phyloP scores from a whole-genome alignment of 2,329 filamentous ascomycete genomes.

The Aspergillus clavatus region DNA sequence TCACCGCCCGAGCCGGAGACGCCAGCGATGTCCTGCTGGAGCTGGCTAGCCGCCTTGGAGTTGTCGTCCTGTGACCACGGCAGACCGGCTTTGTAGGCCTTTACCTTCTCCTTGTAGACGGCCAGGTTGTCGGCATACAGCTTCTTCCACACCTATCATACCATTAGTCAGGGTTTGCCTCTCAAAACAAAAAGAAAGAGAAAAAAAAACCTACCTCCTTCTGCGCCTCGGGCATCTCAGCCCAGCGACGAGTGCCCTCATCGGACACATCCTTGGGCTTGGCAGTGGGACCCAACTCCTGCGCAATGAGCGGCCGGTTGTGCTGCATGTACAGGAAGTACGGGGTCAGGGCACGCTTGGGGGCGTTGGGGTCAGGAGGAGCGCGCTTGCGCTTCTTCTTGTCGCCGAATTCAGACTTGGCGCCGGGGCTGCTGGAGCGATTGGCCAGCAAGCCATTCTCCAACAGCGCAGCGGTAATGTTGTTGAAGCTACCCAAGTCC shows the following conservation, averaged over 20 bases:
- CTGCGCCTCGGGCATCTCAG: constrained; percentile 66
- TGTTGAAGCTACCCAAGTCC: constrained; percentile 45
- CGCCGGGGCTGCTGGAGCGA: constrained; percentile 34
- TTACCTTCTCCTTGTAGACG: constrained; percentile 52
- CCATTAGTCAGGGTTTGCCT: constrained; percentile 6
- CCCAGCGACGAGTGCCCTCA: constrained; percentile 83
- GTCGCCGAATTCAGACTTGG: constrained; percentile 50
- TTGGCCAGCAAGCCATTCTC: constrained; percentile 42
- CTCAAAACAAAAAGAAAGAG: neutral
- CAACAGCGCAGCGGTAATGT: constrained; percentile 40
- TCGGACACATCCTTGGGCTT: constrained; percentile 83
- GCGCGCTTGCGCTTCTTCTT: constrained; percentile 90
- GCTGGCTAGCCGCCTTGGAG: constrained; percentile 39
- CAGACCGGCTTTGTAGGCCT: constrained; percentile 52
- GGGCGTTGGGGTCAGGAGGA: constrained; percentile 83
- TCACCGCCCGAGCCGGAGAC: constrained; percentile 30
- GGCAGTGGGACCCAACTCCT: constrained; percentile 67
- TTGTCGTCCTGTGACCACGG: constrained; percentile 42
- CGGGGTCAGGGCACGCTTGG: constrained; percentile 87
- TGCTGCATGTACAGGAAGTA: constrained; percentile 95
- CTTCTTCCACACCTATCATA: constrained; percentile 49
- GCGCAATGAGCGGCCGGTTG: constrained; percentile 75
- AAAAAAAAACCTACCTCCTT: constrained; percentile 57
- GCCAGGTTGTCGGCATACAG: constrained; percentile 56
- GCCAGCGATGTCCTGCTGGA: constrained; percentile 39